Conservation (phyloP, 2,329 filamentous ascomycete genomes). For the Colletotrichum godetiae region DNA sequence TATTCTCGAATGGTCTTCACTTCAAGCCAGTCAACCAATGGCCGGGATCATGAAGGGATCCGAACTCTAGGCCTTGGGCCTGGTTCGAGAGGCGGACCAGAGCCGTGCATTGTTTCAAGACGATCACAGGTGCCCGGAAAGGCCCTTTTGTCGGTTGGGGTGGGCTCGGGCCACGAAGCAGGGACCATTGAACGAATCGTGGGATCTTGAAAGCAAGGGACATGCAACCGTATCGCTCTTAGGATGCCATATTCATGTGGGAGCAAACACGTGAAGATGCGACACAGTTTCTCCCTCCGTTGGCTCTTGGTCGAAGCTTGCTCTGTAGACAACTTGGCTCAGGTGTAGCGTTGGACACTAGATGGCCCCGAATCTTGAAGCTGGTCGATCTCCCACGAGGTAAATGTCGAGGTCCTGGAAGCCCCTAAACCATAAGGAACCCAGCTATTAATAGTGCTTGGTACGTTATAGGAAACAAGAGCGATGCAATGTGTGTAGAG, state of each 20-base stretch:
- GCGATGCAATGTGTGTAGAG: not conserved
- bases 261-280: not conserved
- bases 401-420: not conserved
- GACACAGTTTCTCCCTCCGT: not conserved
- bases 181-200: not conserved
- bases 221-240: not conserved
- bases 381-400: not conserved
- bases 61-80: not conserved
- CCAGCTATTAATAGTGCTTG: not conserved
- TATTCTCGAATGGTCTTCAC: constrained; percentile 3
- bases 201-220: not conserved
- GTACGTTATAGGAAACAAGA: not conserved
- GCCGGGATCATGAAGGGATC: not conserved
- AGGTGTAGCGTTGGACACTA: not conserved
- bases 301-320: not conserved
- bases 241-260: not conserved
- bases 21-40: not conserved
- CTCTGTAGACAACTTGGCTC: not conserved
- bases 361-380: not conserved
- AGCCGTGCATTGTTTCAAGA: not conserved
- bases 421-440: not conserved
- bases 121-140: not conserved
- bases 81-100: not conserved
- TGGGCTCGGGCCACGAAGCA: not conserved
- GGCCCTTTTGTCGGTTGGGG: not conserved